phyloP scores from a whole-genome alignment of 805 yeast species.

The Ogataea kodamae region DNA sequence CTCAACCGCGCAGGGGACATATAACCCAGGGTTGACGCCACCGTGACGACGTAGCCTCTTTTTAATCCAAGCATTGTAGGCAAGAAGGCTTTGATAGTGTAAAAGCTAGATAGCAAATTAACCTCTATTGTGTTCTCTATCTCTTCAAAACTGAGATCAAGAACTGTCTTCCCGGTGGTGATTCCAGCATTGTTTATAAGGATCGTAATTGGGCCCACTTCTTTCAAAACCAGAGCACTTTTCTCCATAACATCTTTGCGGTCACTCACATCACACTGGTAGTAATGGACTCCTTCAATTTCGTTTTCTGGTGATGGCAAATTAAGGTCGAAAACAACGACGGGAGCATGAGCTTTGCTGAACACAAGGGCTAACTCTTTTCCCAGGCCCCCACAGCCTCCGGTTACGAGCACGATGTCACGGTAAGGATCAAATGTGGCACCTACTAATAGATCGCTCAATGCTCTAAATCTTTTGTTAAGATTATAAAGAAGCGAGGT shows the following conservation, averaged over 20 bases:
- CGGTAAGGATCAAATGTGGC: slow-evolving; percentile 46
- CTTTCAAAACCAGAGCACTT: slow-evolving; percentile 39
- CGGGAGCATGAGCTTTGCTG: slow-evolving; percentile 40
- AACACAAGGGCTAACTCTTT: slow-evolving; percentile 52
- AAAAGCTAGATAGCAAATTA: slow-evolving; percentile 68
- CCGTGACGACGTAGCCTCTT: slow-evolving; percentile 75
- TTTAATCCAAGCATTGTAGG: slow-evolving; percentile 62
- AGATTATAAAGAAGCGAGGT: slow-evolving; percentile 24
- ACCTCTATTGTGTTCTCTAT: slow-evolving; percentile 62
- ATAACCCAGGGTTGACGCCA: slow-evolving; percentile 83
- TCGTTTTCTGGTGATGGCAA: slow-evolving; percentile 37
- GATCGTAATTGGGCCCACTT: slow-evolving; percentile 59
- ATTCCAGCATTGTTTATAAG: slow-evolving; percentile 87
- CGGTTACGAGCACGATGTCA: slow-evolving; percentile 75
- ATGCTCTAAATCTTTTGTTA: slow-evolving; percentile 27
- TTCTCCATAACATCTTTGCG: slow-evolving; percentile 40
- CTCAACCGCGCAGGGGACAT: slow-evolving; percentile 77
- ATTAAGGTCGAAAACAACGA: slow-evolving; percentile 63
- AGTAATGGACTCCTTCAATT: slow-evolving; percentile 47
- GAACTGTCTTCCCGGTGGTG: slow-evolving; percentile 52
- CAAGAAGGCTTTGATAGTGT: slow-evolving; percentile 64
- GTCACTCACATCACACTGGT: slow-evolving; percentile 67
- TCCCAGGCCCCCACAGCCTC: slow-evolving; percentile 83
- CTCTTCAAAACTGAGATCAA: slow-evolving; percentile 52
- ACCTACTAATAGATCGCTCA: slow-evolving; percentile 45